A percentile compares a stretch with the other conserved stretches of the same genome.
These are phyloP conservation scores for Medicago ruthenica DNA, from an alignment of 306 rosid genomes.

Conservation along the genomic window DNA sequence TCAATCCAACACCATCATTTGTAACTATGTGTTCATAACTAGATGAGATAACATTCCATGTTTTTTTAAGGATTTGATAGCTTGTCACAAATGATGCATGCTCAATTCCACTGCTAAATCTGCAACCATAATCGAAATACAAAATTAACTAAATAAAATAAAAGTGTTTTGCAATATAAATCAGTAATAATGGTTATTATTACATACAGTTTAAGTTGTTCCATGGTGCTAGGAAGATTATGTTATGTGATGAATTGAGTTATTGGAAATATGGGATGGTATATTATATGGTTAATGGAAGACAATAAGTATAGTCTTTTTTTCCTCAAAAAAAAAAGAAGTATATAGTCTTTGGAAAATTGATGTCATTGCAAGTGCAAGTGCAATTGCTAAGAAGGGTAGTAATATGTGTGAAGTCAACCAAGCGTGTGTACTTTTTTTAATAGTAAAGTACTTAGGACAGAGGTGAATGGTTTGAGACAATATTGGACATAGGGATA, in stretches of 20 bases:
- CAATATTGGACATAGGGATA: no score
- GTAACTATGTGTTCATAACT: neutral
- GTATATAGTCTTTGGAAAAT: constrained; percentile 5
- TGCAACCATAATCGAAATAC: constrained; percentile 28
- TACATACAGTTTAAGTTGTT: no score
- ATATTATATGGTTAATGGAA: no score
- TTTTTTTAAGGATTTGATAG: constrained; percentile 39
- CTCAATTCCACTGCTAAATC: constrained; percentile 66
- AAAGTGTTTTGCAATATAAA: neutral
- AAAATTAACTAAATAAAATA: neutral
- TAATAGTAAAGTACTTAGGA: no score
- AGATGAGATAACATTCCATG: constrained; percentile 44
- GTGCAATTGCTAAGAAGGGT: neutral
- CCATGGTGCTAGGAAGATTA: no score
- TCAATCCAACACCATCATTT: constrained; percentile 2
- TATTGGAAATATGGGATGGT: neutral
- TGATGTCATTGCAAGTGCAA: neutral
- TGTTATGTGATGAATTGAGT: neutral
- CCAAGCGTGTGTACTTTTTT: neutral
- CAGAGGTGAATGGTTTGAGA: no score
- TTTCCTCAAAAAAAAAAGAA: neutral
- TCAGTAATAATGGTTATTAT: no score
- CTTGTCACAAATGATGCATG: constrained; percentile 43
- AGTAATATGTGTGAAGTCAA: neutral
- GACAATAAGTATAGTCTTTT: no score